Percentiles rank a stretch among this genome's conserved stretches.
phyloP scores from a whole-genome alignment of 139 green algal genomes.

The Klebsormidium nitens region DNA sequence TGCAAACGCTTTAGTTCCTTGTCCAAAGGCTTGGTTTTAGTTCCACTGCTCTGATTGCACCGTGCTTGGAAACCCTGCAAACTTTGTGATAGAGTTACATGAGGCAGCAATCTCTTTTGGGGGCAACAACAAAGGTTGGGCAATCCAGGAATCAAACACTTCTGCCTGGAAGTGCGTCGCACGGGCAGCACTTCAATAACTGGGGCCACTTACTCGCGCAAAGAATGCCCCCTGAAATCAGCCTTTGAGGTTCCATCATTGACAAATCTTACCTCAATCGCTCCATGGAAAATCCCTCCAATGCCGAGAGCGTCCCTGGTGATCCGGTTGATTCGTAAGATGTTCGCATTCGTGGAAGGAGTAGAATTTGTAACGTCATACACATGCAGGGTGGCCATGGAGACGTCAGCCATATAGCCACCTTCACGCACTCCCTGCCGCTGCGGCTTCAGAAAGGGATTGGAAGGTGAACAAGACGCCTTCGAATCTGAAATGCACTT shows the following conservation, averaged over 20 bases:
- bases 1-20: too few relatives aligned
- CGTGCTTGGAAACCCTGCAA: too few relatives aligned
- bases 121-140: not conserved
- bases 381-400: conserved; percentile 44
- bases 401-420: too few relatives aligned
- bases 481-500: too few relatives aligned
- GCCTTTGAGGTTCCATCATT: not conserved
- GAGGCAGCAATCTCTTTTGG: not conserved
- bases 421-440: too few relatives aligned
- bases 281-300: conserved; percentile 64
- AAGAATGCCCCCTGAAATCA: not conserved
- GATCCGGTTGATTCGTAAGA: conserved; percentile 51
- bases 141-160: not conserved
- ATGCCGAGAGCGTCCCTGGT: conserved; percentile 41
- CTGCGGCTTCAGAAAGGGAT: too few relatives aligned
- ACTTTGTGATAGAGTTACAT: too few relatives aligned
- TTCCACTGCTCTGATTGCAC: too few relatives aligned
- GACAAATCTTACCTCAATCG: conserved; percentile 43
- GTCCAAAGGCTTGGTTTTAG: too few relatives aligned
- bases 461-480: too few relatives aligned
- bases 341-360: conserved; percentile 36
- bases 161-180: not conserved
- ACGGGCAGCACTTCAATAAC: not conserved
- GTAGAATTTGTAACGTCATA: conserved; percentile 52
- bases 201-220: not conserved